Evolutionary conservation across 2,329 filamentous ascomycete species (phyloP).

Genomic region (Phyllosticta capitalensis): DNA sequence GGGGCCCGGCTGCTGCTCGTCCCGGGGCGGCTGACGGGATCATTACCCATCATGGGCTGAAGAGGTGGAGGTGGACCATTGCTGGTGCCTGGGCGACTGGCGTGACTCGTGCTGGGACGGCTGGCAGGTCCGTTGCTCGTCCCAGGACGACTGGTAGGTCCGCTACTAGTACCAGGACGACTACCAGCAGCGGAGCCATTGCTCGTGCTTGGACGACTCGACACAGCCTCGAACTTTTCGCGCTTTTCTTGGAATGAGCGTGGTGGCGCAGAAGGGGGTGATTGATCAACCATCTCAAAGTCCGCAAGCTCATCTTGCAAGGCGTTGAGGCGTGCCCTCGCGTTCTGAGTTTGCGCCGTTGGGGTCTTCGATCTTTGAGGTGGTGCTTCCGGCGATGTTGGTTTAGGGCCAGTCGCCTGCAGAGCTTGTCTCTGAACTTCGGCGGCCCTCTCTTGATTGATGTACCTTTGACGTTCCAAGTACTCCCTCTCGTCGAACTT

Average conservation of each 20-base stretch:
- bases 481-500: slow-evolving; percentile 81
- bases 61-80: background rate
- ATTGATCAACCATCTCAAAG: background rate
- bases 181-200: background rate
- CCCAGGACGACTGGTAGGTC: too few species aligned
- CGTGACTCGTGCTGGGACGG: background rate
- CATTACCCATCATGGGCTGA: background rate
- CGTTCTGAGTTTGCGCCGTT: background rate
- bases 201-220: background rate
- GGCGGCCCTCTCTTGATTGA: slow-evolving; percentile 52
- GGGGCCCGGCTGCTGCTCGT: background rate
- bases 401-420: background rate
- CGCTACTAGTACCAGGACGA: background rate
- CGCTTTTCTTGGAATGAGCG: slow-evolving; percentile 21
- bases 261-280: slow-evolving; percentile 15
- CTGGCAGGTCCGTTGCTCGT: background rate
- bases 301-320: background rate
- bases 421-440: background rate
- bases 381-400: background rate
- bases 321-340: background rate
- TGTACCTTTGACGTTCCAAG: slow-evolving; percentile 68
- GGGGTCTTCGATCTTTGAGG: background rate
- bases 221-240: slow-evolving; percentile 23
- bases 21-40: background rate
- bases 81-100: background rate